Percentiles rank a stretch among this genome's conserved stretches.
Conservation (phyloP, 495 filamentous ascomycete genomes). For the Trichoderma erinaceum region DNA sequence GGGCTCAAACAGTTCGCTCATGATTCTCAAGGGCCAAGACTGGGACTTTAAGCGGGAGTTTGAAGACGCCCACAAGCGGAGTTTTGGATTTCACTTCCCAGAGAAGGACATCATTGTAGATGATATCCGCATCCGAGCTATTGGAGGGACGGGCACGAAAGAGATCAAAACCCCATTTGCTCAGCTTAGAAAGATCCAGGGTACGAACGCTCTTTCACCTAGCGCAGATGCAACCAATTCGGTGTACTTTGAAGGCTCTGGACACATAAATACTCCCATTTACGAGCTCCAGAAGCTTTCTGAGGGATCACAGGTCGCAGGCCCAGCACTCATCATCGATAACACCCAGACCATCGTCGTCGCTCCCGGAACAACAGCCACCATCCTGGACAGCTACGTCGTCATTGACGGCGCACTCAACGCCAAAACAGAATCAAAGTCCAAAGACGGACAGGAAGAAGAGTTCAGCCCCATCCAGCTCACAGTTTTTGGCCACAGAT, state of each 20-base stretch:
- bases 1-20: slow-evolving; percentile 82
- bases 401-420: slow-evolving; percentile 47
- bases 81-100: slow-evolving; percentile 88
- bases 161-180: slow-evolving; percentile 59
- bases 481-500: slow-evolving; percentile 90
- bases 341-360: slow-evolving; percentile 94
- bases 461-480: slow-evolving; percentile 81
- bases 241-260: slow-evolving; percentile 63
- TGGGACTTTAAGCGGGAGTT: slow-evolving; percentile 81
- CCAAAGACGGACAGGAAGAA: slow-evolving; percentile 49
- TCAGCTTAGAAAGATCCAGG: slow-evolving; percentile 61
- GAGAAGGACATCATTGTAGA: slow-evolving; percentile 88
- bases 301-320: slow-evolving; percentile 67
- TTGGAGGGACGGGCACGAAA: slow-evolving; percentile 74
- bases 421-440: slow-evolving; percentile 45
- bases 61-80: slow-evolving; percentile 76
- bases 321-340: slow-evolving; percentile 89
- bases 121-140: slow-evolving; percentile 81
- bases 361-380: slow-evolving; percentile 67
- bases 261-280: slow-evolving; percentile 71
- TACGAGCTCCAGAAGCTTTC: slow-evolving; percentile 74
- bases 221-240: slow-evolving; percentile 50
- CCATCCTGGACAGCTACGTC: slow-evolving; percentile 65
- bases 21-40: slow-evolving; percentile 68
- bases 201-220: slow-evolving; percentile 34